Evolutionary conservation across 345 rosid species (phyloP).

Genomic region (Melaleuca alternifolia): DNA sequence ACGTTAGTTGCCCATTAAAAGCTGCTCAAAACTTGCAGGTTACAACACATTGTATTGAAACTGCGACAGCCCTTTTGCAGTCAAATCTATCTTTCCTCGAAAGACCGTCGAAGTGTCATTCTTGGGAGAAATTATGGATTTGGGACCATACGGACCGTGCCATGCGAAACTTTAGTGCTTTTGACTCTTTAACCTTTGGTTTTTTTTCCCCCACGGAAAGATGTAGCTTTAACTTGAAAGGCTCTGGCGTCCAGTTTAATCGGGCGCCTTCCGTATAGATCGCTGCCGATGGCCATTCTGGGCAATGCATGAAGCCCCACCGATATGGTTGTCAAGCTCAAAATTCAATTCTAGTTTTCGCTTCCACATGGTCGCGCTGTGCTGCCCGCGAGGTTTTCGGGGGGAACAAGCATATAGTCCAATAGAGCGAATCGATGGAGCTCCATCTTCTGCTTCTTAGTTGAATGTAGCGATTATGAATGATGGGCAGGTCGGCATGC

Average conservation of each 20-base stretch:
- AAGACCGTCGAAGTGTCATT: background rate
- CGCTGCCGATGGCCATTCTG: background rate
- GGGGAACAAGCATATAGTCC: background rate
- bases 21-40: background rate
- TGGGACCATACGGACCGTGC: background rate
- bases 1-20: background rate
- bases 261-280: background rate
- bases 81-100: background rate
- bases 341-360: background rate
- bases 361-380: too few relatives aligned
- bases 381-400: background rate
- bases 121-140: background rate
- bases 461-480: too few relatives aligned
- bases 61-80: background rate
- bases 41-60: background rate
- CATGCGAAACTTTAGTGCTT: background rate
- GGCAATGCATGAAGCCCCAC: background rate
- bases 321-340: background rate
- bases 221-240: background rate
- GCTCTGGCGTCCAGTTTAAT: background rate
- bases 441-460: background rate
- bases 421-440: background rate
- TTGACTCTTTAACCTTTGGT: background rate
- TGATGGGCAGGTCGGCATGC: too few relatives aligned
- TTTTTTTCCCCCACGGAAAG: background rate